Evolutionary conservation across 768 basidiomycete genomes (phyloP), one percentile per base, ranked within the genome.

Genomic region (Tephrocybe sp.): DNA sequence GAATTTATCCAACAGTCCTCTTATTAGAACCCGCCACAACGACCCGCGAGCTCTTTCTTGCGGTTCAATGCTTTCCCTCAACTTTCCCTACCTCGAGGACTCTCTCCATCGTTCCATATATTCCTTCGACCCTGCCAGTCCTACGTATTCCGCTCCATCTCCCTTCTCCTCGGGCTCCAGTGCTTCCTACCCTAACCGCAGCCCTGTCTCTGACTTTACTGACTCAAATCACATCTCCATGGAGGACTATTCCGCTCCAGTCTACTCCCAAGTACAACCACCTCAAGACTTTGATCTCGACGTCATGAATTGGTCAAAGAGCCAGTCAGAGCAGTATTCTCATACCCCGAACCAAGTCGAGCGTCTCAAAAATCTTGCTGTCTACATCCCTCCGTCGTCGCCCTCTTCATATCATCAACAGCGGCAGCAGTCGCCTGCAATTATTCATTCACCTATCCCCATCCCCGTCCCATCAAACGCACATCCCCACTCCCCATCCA

Each of bases 101-200:
- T 49, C 48, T 27, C 28, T 32, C n/a, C 44, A 27, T 38, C 51
- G 37, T 51, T 45, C 54, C 39, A 45, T 50, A 35, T 38, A 8
- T 49, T 30, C 50, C 30, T 24, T 60, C 19, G 62, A 64, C 32
- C 63, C 63, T 44, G 44, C 60, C 44, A 73, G 67, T 47, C 69
- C 73, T 24, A 68, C 72, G 47, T 65, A 69, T 52, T 72, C 73
- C 16, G 63, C 62, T 0, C 58, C 70, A 3, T 74, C 75, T 3
- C 73, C 74, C 24, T 64, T 69, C 47, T 74, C 75, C 6, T 69
- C 70, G 5, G 64, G 64, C 11, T 73, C 73, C 3, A 64, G 64
- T 43, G 68, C 69, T 54, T 64, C 63, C 5, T 61, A 57, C 38
- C 58, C 56, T 27, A 53, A 52, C 30, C 68, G 62, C 57, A 73